Evolutionary conservation across 305 asterid species (phyloP), one percentile per base, ranked within the genome.

Genomic region (Rubia tinctorum): DNA sequence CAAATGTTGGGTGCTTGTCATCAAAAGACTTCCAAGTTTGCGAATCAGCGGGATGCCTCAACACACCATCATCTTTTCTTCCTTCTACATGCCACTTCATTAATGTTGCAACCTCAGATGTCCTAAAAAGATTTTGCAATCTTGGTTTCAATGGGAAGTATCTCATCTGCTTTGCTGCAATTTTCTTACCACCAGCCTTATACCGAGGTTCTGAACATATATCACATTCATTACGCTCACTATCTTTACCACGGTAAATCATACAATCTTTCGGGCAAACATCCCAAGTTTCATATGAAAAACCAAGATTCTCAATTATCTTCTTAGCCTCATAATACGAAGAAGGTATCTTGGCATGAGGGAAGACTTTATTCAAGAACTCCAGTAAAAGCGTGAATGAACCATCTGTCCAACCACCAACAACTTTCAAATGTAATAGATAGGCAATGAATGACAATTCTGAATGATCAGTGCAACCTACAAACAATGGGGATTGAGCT

Each of bases 281-380:
- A 56, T n/a, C 62, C 62, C 62, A 56, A 56, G 62, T 56, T 56
- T n/a, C 25, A 56, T 56, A n/a, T 56, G 62, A 18, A 56, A 56
- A 56, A 20, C 62, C 62, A 56, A 56, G 62, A 56, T 56, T 20
- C 27, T 49, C 39, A 20, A 34, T 34, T 13, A 58, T 68, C 42
- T 30, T 40, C 3, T 25, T 44, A n/a, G 64, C 30, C 11, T 59
- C 27, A 59, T 59, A 59, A 22, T 18, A 59, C 4, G 27, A 59
- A 9, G 64, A 20, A 59, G 34, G 27, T 1, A 22, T 7, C 34
- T 59, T 59, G 14, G 34, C 27, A 5, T 22, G 30, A 59, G 64
- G 64, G 8, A 59, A 59, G 64, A 25, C 64, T 8, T 59, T 59
- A 6, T 20, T 10, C 51, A 65, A 37, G 13, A 65, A 34, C n/a